Base-by-base conservation (phyloP, 257 asterid genomes). In the Solanum pimpinellifolium region DNA sequence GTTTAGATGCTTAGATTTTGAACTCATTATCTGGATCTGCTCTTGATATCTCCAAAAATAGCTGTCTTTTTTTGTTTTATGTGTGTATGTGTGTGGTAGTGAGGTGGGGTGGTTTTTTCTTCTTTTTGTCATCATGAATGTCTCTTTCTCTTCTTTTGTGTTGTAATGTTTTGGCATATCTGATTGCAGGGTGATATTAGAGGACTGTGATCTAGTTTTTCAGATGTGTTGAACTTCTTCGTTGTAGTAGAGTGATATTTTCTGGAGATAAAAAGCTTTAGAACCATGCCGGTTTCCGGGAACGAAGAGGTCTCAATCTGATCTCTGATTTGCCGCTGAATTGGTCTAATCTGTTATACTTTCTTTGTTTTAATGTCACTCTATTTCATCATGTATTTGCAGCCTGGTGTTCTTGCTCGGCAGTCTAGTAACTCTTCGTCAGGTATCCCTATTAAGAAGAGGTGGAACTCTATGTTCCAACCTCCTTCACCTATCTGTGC, bases 391-490 rank as follows among this genome's bases (percentile, higher is more conserved):
- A 12, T 86, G 84, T 72, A 73, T 90, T 80, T 91, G 89, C 93
- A 95, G 97, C 84, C 92, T 88, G 91, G 92, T 87, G 88, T 90
- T 42, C 73, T 90, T 77, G n/a, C 92, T 85, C 90, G 92, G 87
- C 93, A 21, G 88, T 89, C 95, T 90, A 86, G 91, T 89, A 87
- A 85, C 88, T 89, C 89, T 77, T 91, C 92, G 47, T 87, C 92
- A 84, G 92, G 93, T 89, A 93, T 96, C 88, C 99, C 99, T 33
- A 90, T 95, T 7, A 96, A 95, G 95, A 96, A 96, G 89, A 94
- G 99, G 89, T 93, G 93, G 87, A 90, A 93, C 90, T 93, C 94
- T 6, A 68, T 94, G 72, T 73, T 91, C 74, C 91, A 88, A 69
- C 89, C 94, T 6, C 73, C 90, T 11, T 90, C 98, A 68, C 93